Conservation (phyloP, 2,329 filamentous ascomycete genomes). For the Xenoacremonium recifei region DNA sequence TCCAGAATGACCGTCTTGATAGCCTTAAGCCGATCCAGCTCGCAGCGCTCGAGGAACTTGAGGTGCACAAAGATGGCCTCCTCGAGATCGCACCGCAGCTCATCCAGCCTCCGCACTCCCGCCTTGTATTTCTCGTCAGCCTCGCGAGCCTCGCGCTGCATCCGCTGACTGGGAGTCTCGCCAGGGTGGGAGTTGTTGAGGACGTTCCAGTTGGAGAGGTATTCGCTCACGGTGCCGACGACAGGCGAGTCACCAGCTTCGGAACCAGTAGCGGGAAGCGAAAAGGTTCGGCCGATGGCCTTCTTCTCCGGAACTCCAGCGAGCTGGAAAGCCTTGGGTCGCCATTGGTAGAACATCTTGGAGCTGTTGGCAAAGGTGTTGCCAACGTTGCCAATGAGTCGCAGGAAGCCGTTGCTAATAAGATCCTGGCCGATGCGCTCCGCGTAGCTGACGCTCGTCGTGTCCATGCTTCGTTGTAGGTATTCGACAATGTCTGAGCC, state of each 20-base stretch:
- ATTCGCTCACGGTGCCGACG: constrained; percentile 81
- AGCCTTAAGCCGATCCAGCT: constrained; percentile 91
- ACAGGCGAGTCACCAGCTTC: constrained; percentile 69
- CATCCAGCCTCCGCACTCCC: constrained; percentile 81
- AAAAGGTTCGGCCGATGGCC: constrained; percentile 71
- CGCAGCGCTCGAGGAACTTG: constrained; percentile 95
- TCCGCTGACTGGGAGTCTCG: constrained; percentile 82
- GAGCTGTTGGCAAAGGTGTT: constrained; percentile 97
- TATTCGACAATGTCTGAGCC: constrained; percentile 96
- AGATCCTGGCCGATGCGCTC: constrained; percentile 95
- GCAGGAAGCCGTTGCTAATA: constrained; percentile 79
- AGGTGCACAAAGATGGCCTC: constrained; percentile 91
- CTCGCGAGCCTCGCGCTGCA: constrained; percentile 86
- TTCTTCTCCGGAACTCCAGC: constrained; percentile 90
- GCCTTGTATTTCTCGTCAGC: constrained; percentile 92
- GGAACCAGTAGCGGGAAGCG: constrained; percentile 60
- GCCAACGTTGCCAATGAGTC: constrained; percentile 90
- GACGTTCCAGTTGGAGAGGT: constrained; percentile 89
- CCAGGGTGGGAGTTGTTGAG: constrained; percentile 82
- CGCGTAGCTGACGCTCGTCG: constrained; percentile 82
- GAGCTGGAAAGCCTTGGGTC: constrained; percentile 83
- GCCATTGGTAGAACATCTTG: constrained; percentile 97
- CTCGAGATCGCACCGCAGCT: constrained; percentile 90
- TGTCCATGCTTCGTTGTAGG: constrained; percentile 82
- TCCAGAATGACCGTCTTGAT: constrained; percentile 98